Evolutionary conservation across 2,329 filamentous ascomycete genomes (phyloP).

Genomic region (Chaetothyriales sp.): DNA sequence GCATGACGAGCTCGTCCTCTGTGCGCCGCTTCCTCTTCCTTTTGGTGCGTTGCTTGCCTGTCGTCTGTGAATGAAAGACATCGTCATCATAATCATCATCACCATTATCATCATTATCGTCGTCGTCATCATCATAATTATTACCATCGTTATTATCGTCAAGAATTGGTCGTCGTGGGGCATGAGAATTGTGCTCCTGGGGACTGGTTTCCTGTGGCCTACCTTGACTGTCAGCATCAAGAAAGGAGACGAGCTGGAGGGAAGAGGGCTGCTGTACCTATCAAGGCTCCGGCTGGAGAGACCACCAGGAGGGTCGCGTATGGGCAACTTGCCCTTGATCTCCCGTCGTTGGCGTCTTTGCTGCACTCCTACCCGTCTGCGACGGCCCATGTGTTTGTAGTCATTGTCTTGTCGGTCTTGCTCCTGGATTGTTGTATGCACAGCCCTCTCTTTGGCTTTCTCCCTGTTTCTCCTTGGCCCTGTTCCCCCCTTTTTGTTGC

Average conservation of each 20-base stretch:
- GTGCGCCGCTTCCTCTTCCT: constrained; percentile 4
- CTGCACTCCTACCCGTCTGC: constrained; percentile 18
- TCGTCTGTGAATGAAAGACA: background rate
- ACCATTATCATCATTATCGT: background rate
- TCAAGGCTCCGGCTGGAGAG: background rate
- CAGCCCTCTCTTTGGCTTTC: background rate
- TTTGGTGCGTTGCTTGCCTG: background rate
- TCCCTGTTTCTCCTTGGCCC: constrained; percentile 14
- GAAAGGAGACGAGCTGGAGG: background rate
- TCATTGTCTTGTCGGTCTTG: background rate
- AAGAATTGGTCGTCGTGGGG: background rate
- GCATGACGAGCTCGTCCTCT: constrained; percentile 26
- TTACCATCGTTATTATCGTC: background rate
- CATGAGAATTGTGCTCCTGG: too few relatives aligned
- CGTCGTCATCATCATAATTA: background rate
- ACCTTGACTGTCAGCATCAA: too few relatives aligned
- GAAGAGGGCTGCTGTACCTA: background rate
- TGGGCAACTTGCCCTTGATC: background rate
- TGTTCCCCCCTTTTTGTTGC: constrained; percentile 4
- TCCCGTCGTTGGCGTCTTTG: constrained; percentile 13
- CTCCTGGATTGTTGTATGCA: background rate
- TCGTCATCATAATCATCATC: background rate
- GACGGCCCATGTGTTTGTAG: background rate
- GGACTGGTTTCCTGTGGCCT: background rate
- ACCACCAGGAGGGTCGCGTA: background rate